Percentiles rank a stretch among this genome's conserved stretches.
Evolutionary conservation across 2,329 filamentous ascomycete genomes (phyloP).

Genomic region (Beauveria sp.): DNA sequence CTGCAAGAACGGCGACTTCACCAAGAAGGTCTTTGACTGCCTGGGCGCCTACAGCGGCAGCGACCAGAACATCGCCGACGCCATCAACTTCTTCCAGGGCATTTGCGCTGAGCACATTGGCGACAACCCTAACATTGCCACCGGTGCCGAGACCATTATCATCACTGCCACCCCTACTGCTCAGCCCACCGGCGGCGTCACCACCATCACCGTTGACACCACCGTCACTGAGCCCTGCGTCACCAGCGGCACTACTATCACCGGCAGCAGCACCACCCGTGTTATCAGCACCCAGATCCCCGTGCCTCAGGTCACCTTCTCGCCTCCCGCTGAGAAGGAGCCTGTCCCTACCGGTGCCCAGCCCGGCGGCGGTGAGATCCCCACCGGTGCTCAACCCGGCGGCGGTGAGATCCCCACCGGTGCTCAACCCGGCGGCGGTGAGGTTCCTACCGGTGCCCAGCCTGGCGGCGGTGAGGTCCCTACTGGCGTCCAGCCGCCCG

Average conservation of each 20-base stretch:
- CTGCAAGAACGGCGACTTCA: constrained; percentile 73
- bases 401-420: constrained; percentile 21
- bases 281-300: constrained; percentile 44
- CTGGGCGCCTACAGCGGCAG: constrained; percentile 59
- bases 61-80: constrained; percentile 58
- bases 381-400: constrained; percentile 18
- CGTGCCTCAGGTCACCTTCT: constrained; percentile 47
- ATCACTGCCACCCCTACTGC: constrained; percentile 47
- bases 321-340: constrained; percentile 21
- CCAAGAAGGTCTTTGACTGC: constrained; percentile 73
- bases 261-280: constrained; percentile 37
- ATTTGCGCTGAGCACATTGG: constrained; percentile 73
- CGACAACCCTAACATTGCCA: constrained; percentile 79
- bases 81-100: constrained; percentile 79
- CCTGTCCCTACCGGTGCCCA: constrained; percentile 1
- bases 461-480: neutral
- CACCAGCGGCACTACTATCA: constrained; percentile 39
- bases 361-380: constrained; percentile 13
- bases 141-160: constrained; percentile 59
- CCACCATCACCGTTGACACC: constrained; percentile 41
- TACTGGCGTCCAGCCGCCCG: constrained; percentile 2
- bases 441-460: neutral
- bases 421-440: too few relatives aligned
- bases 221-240: constrained; percentile 44
- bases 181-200: constrained; percentile 37